Evolutionary conservation across 2,329 filamentous ascomycete genomes (phyloP), one percentile per base, ranked within the genome.

Genomic region (Aspergillus pseudoviridinutans): DNA sequence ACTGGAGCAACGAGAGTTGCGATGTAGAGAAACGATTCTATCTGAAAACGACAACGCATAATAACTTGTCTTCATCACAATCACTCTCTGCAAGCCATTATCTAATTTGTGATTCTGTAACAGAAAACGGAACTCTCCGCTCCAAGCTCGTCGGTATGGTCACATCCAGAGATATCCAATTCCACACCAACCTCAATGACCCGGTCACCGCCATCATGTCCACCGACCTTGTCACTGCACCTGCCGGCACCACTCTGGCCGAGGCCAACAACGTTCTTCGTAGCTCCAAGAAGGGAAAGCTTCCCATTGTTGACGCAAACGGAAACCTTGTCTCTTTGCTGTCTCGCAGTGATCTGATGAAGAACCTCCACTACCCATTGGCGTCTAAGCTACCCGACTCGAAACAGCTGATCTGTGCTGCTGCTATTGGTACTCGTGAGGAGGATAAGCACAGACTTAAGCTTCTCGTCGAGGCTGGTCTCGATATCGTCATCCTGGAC

Each of bases 101-200:
- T 60, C 66, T 68, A 58, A 68, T 61, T 60, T 46, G 49, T 47
- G 29, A 50, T 44, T 51, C 60, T 54, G n/a, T 59, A 25, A 59
- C 58, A 99, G 95, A 97, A 79, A 87, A 86, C 68, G 95, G 94
- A 70, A 92, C 89, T 70, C 87, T 99, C 59, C 91, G 91, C 68
- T 97, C 94, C 66, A 97, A 96, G 82, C 89, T 99, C 54, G 82
- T 99, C 66, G 94, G 94, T 70, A 99, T 99, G 71, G 91, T 99
- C 74, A 99, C 95, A 60, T 96, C 94, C 78, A 90, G 94, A 73
- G 94, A 99, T 76, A 92, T 97, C 62, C 94, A 99, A 78, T 99
- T 99, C 79, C 92, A 97, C 79, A 86, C 88, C 61, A 83, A 93
- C 65, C 76, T 82, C 59, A 78, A 82, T 61, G 85, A 87, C 68